These are phyloP conservation scores for Stentor roeselii DNA, from an alignment of 73 alveolate species.

Conservation along the genomic window DNA sequence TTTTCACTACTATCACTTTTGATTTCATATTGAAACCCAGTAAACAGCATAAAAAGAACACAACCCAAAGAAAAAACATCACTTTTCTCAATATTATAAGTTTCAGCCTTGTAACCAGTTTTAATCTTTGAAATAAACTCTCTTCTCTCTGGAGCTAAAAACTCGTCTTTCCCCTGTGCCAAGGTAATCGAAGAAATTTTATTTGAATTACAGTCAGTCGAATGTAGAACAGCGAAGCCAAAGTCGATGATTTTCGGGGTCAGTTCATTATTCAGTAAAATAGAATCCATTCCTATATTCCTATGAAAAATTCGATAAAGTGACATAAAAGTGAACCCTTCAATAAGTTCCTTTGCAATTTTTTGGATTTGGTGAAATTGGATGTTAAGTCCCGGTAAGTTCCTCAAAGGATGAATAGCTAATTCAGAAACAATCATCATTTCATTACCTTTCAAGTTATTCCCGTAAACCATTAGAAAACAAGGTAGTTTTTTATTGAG, in stretches of 20 bases:
- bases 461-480: neutral
- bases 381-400: neutral
- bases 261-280: neutral
- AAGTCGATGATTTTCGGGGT: neutral
- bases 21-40: too few species aligned
- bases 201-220: too few species aligned
- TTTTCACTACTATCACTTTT: too few species aligned
- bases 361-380: neutral
- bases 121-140: too few species aligned
- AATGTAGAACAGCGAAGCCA: neutral
- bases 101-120: too few species aligned
- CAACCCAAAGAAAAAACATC: too few species aligned
- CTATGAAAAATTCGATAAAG: neutral
- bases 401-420: neutral
- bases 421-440: neutral
- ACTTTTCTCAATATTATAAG: too few species aligned
- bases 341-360: neutral
- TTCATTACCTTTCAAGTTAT: neutral
- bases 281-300: neutral
- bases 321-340: conserved; percentile 4
- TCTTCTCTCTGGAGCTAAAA: too few species aligned
- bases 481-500: neutral
- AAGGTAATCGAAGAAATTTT: too few species aligned
- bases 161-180: too few species aligned
- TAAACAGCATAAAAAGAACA: too few species aligned